Evolutionary conservation across 257 asterid genomes (phyloP).

Genomic region (Orobanche coerulescens): DNA sequence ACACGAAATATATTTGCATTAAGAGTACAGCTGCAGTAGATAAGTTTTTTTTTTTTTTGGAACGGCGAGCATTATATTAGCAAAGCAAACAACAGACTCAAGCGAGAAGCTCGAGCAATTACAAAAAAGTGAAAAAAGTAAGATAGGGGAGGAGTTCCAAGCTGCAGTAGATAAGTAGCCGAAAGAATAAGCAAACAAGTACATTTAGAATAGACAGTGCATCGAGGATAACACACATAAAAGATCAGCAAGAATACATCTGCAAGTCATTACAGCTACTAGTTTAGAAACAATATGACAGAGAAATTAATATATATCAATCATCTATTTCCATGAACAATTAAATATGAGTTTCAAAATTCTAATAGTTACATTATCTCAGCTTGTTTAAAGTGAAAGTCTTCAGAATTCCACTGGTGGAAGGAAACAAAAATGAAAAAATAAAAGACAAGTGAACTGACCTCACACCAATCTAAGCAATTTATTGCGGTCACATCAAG

Average conservation of each 20-base stretch:
- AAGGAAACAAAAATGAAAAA: neutral
- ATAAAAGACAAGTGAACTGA: conserved; percentile 24
- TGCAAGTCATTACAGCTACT: neutral
- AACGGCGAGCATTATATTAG: too few species aligned
- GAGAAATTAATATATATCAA: neutral
- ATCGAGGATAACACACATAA: neutral
- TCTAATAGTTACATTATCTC: conserved; percentile 4
- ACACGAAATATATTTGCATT: too few species aligned
- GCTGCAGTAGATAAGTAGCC: neutral
- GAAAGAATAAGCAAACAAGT: neutral
- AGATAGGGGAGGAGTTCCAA: too few species aligned
- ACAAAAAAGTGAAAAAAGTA: too few species aligned
- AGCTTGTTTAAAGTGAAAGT: neutral
- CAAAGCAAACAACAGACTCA: too few species aligned
- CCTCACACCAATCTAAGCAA: conserved; percentile 93
- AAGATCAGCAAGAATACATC: neutral
- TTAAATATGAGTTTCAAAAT: neutral
- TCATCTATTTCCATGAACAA: conserved; percentile 1
- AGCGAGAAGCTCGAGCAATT: too few species aligned
- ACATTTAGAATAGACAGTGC: neutral
- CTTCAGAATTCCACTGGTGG: conserved; percentile 1
- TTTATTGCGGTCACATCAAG: conserved; percentile 52
- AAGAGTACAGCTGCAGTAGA: too few species aligned
- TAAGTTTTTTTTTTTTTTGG: too few species aligned
- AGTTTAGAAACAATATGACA: neutral